A percentile compares a stretch with the other conserved stretches of the same genome.
Evolutionary conservation across 2,329 filamentous ascomycete genomes (phyloP).

Genomic region (Leptographium wingfieldii): DNA sequence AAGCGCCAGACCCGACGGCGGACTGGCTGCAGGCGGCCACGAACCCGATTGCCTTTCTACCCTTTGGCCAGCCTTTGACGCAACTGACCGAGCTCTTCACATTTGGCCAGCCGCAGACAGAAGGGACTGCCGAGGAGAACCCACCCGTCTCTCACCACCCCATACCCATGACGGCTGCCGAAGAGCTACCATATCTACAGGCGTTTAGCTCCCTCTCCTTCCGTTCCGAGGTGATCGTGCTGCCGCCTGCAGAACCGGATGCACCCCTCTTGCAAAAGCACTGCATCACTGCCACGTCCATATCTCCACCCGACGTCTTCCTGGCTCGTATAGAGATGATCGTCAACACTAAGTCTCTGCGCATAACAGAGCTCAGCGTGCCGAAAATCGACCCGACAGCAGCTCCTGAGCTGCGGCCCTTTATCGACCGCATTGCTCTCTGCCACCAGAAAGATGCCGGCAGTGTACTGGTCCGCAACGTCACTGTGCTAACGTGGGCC

Average conservation of each 20-base stretch:
- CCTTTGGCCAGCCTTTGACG: constrained; percentile 29
- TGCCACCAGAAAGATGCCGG: constrained; percentile 19
- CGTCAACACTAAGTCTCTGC: constrained; percentile 39
- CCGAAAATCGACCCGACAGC: constrained; percentile 43
- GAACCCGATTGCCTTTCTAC: constrained; percentile 38
- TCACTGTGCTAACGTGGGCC: constrained; percentile 51
- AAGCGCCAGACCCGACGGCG: constrained; percentile 19
- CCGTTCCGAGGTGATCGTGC: constrained; percentile 36
- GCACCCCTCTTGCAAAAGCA: constrained; percentile 36
- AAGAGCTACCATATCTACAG: constrained; percentile 57
- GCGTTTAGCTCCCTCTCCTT: constrained; percentile 58
- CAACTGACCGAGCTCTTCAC: constrained; percentile 15
- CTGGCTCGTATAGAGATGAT: constrained; percentile 43
- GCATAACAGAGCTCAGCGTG: constrained; percentile 40
- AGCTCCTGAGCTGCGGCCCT: constrained; percentile 42
- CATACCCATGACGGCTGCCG: constrained; percentile 43
- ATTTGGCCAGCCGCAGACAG: constrained; percentile 12
- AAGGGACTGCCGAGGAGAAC: constrained; percentile 20
- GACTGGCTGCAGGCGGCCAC: constrained; percentile 34
- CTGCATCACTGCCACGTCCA: constrained; percentile 37
- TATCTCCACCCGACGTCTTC: constrained; percentile 40
- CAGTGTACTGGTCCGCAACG: constrained; percentile 40
- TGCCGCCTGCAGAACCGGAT: constrained; percentile 19
- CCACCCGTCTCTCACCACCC: constrained; percentile 52
- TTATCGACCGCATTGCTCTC: constrained; percentile 29